phyloP scores from a whole-genome alignment of 495 filamentous ascomycete species.

The Cryomyces minteri region DNA sequence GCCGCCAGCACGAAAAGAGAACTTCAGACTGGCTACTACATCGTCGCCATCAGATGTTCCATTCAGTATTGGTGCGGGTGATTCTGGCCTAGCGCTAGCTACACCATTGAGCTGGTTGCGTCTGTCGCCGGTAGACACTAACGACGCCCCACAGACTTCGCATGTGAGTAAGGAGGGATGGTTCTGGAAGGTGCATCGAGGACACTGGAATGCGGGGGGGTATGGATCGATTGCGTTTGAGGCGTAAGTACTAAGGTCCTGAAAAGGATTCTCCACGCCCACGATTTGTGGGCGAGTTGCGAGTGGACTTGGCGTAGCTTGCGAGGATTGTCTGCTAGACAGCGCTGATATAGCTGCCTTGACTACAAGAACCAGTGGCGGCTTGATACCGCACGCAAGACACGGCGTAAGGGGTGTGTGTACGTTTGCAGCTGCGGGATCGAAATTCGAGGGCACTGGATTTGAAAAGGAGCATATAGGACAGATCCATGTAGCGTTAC shows the following conservation, averaged over 20 bases:
- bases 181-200: constrained; percentile 86
- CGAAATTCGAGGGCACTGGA: constrained; percentile 81
- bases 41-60: constrained; percentile 28
- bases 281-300: too few relatives aligned
- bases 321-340: constrained; percentile 10
- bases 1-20: constrained; percentile 81
- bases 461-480: constrained; percentile 98
- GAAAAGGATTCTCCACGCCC: too few relatives aligned
- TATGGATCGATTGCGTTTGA: background rate
- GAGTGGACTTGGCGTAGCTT: background rate
- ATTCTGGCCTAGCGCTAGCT: constrained; percentile 35
- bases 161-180: constrained; percentile 73
- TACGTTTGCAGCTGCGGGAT: constrained; percentile 54
- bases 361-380: constrained; percentile 56
- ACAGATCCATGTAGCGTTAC: constrained; percentile 86
- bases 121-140: constrained; percentile 32
- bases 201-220: constrained; percentile 34
- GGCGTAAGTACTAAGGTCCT: background rate
- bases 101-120: constrained; percentile 18
- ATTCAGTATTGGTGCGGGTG: constrained; percentile 48
- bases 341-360: constrained; percentile 58
- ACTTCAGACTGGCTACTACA: constrained; percentile 58
- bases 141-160: constrained; percentile 76
- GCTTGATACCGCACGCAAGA: constrained; percentile 85
- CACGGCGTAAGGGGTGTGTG: constrained; percentile 71